These are phyloP conservation scores for Xylaria bambusicola DNA, from an alignment of 495 filamentous ascomycete genomes.

Conservation along the genomic window DNA sequence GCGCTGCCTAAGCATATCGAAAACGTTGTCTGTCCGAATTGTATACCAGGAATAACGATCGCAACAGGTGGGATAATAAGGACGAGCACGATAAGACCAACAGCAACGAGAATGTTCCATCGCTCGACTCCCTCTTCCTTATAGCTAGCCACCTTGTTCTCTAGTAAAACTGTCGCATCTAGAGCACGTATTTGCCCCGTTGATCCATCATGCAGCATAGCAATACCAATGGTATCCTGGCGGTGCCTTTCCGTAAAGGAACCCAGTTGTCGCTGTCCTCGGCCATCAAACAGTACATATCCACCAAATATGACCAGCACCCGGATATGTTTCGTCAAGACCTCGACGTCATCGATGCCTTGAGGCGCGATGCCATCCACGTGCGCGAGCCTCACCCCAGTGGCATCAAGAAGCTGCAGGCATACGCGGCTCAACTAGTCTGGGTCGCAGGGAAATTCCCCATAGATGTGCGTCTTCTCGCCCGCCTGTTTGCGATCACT, in stretches of 20 bases:
- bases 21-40: background rate
- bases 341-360: slow-evolving; percentile 78
- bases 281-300: slow-evolving; percentile 95
- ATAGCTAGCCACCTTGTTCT: background rate
- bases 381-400: slow-evolving; percentile 88
- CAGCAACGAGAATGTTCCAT: slow-evolving; percentile 1
- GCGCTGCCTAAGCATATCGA: too few relatives aligned
- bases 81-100: too few relatives aligned
- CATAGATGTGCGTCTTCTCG: slow-evolving; percentile 70
- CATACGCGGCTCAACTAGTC: slow-evolving; percentile 88
- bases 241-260: slow-evolving; percentile 84
- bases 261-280: slow-evolving; percentile 71
- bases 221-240: slow-evolving; percentile 46
- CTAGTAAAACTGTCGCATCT: background rate
- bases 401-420: slow-evolving; percentile 81
- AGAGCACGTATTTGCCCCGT: background rate
- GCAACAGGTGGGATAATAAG: background rate
- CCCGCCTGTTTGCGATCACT: background rate
- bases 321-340: slow-evolving; percentile 96
- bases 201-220: slow-evolving; percentile 27
- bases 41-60: background rate
- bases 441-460: slow-evolving; percentile 97
- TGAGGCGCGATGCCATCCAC: slow-evolving; percentile 81
- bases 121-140: background rate
- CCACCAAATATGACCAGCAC: slow-evolving; percentile 97